phyloP scores from a whole-genome alignment of 2,329 filamentous ascomycete species.

The Ceratocystis huliohia region DNA sequence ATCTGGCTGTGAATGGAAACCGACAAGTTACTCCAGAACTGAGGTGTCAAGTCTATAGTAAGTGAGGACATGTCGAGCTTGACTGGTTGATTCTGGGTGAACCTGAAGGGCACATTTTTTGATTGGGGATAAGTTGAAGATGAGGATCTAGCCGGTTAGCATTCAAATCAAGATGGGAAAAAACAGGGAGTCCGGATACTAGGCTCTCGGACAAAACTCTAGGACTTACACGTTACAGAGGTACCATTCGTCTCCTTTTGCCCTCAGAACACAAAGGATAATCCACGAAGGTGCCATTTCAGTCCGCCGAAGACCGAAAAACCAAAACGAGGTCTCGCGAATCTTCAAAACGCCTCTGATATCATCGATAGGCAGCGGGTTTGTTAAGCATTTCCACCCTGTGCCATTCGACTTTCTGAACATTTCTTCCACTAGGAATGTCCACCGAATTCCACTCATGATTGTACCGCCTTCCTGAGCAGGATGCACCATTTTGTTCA shows the following conservation, averaged over 20 bases:
- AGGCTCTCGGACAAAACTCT: not conserved
- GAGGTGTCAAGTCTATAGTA: slow-evolving; percentile 34
- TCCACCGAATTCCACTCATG: slow-evolving; percentile 50
- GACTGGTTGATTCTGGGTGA: slow-evolving; percentile 10
- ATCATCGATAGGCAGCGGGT: slow-evolving; percentile 40
- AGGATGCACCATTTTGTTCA: slow-evolving; percentile 49
- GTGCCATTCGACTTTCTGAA: slow-evolving; percentile 45
- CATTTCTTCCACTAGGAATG: slow-evolving; percentile 49
- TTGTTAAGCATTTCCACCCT: slow-evolving; percentile 48
- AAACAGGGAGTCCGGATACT: not conserved
- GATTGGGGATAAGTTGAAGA: slow-evolving; percentile 4
- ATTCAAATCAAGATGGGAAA: not conserved
- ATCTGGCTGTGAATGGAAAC: slow-evolving; percentile 29
- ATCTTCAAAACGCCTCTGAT: slow-evolving; percentile 49
- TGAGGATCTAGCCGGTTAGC: not conserved
- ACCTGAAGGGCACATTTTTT: slow-evolving; percentile 5
- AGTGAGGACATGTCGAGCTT: slow-evolving; percentile 34
- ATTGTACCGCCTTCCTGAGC: slow-evolving; percentile 43
- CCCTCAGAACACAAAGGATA: slow-evolving; percentile 55
- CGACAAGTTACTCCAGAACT: slow-evolving; percentile 42
- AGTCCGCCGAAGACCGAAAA: slow-evolving; percentile 55
- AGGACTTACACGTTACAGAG: slow-evolving; percentile 49
- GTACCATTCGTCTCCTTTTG: slow-evolving; percentile 69
- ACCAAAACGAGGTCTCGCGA: slow-evolving; percentile 46
- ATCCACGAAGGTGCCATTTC: slow-evolving; percentile 66